A percentile compares a stretch with the other conserved stretches of the same genome.
Conservation (phyloP, 805 yeast species). For the Metschnikowia cubensis region DNA sequence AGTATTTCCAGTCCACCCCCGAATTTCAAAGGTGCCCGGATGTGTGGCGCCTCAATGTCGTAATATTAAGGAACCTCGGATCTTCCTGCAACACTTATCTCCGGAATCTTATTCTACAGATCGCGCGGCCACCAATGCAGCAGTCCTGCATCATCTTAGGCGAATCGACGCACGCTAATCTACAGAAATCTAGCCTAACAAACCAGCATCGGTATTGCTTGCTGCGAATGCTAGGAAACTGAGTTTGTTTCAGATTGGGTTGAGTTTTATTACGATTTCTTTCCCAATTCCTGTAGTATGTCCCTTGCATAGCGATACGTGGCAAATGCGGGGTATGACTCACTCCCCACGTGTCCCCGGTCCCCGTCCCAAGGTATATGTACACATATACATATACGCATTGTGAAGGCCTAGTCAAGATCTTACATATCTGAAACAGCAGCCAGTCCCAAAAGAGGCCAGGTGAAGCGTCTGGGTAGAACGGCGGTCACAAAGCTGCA, state of each 20-base stretch:
- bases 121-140: not conserved
- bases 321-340: constrained; percentile 1
- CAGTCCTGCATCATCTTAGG: not conserved
- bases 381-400: no score
- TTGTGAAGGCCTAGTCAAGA: no score
- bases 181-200: not conserved
- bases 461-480: not conserved
- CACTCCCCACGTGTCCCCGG: not conserved
- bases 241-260: no score
- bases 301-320: not conserved
- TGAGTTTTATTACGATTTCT: no score
- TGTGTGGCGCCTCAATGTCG: not conserved
- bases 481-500: not conserved
- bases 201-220: not conserved
- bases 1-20: no score
- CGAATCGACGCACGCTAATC: constrained; percentile 1
- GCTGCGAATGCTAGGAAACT: no score
- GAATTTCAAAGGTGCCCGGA: not conserved
- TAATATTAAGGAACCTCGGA: no score
- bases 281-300: not conserved
- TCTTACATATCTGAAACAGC: not conserved
- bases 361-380: no score
- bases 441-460: not conserved
- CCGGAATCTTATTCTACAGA: not conserved
- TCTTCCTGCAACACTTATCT: not conserved